Percentiles rank a stretch among this genome's conserved stretches.
Conservation (phyloP, 352 stramenopile genomes). For the Plasmopara viticola region DNA sequence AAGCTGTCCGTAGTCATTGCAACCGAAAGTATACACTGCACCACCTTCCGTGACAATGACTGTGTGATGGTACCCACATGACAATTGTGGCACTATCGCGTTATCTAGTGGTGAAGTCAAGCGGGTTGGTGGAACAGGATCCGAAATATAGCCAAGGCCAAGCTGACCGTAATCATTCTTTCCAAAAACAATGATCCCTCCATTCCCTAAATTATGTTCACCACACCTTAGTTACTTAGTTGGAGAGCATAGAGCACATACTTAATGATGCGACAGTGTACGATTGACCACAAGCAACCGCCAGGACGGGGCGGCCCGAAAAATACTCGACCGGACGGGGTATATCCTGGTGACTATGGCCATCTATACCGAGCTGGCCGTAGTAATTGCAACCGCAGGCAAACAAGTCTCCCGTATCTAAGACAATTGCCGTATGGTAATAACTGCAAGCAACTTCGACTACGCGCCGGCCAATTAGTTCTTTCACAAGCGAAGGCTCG, state of each 20-base stretch:
- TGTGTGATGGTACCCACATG: constrained; percentile 91
- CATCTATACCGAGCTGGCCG: constrained; percentile 79
- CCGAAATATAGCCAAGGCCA: constrained; percentile 52
- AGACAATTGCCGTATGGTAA: constrained; percentile 87
- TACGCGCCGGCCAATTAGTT: constrained; percentile 47
- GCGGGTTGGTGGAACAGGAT: constrained; percentile 42
- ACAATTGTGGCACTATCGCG: constrained; percentile 64
- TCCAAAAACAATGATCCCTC: constrained; percentile 78
- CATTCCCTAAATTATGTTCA: constrained; percentile 23
- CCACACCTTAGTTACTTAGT: neutral
- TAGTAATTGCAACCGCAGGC: constrained; percentile 91
- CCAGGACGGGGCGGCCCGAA: constrained; percentile 37
- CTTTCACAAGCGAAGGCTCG: constrained; percentile 43
- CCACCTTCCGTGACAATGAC: constrained; percentile 62
- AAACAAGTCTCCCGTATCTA: constrained; percentile 71
- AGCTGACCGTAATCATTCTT: constrained; percentile 93
- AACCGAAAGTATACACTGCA: constrained; percentile 81
- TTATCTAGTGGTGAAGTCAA: constrained; percentile 49
- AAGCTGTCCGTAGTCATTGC: constrained; percentile 92
- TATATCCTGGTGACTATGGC: constrained; percentile 59
- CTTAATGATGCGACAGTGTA: constrained; percentile 73
- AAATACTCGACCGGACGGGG: constrained; percentile 56
- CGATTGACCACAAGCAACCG: constrained; percentile 86
- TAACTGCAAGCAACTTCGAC: constrained; percentile 87
- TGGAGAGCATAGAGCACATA: constrained; percentile 15